A percentile compares a stretch with the other conserved stretches of the same genome.
Conservation (phyloP, 257 asterid species). For the Hygrophila difformis region DNA sequence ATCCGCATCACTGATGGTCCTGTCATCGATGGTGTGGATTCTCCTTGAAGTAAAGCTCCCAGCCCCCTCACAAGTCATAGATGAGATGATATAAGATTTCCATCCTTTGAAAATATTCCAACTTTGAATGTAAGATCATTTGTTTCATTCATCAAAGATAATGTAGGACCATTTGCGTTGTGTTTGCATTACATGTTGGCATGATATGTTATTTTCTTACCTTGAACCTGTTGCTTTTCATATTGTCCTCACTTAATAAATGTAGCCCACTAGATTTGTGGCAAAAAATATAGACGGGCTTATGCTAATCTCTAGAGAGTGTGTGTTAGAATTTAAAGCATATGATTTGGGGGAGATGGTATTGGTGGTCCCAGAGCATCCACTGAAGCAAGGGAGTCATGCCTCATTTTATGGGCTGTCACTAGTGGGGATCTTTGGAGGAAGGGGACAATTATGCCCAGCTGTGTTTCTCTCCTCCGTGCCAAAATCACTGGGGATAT, state of each 20-base stretch:
- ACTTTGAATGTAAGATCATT: neutral
- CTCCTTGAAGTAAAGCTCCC: too few relatives aligned
- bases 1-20: too few relatives aligned
- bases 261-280: too few relatives aligned
- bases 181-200: conserved; percentile 20
- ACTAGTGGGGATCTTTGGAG: conserved; percentile 18
- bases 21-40: too few relatives aligned
- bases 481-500: conserved; percentile 24
- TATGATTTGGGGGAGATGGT: too few relatives aligned
- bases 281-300: neutral
- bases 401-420: conserved; percentile 2
- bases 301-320: too few relatives aligned
- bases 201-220: conserved; percentile 12
- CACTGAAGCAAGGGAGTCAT: neutral
- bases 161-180: conserved; percentile 24
- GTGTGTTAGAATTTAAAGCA: neutral
- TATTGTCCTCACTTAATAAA: conserved; percentile 1
- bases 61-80: too few relatives aligned
- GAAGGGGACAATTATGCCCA: conserved; percentile 53
- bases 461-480: conserved; percentile 30
- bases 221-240: neutral
- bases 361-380: conserved; percentile 25
- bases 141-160: conserved; percentile 14
- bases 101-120: too few relatives aligned
- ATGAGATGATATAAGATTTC: too few relatives aligned